Percentiles rank a stretch among this genome's conserved stretches.
Evolutionary conservation across 192 early-diverging fungal genomes (phyloP).

Genomic region (Fimicolochytrium jonesii): DNA sequence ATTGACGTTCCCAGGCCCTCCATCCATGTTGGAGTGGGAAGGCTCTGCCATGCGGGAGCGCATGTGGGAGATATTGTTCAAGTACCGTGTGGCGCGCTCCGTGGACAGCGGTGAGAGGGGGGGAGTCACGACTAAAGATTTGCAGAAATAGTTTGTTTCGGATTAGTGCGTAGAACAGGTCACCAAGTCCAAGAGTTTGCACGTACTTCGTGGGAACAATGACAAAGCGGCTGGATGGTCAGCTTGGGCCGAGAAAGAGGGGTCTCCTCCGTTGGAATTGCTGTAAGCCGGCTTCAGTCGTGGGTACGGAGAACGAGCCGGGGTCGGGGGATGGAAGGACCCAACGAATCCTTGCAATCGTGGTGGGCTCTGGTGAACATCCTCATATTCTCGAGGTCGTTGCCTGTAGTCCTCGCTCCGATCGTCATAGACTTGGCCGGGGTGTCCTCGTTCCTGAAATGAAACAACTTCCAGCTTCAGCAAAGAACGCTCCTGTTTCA

Average conservation of each 20-base stretch:
- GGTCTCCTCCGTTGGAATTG: background rate
- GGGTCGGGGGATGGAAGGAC: background rate
- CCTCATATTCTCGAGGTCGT: background rate
- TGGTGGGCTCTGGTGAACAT: slow-evolving; percentile 9
- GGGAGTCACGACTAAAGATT: background rate
- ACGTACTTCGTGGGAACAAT: no score
- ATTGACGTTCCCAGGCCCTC: no score
- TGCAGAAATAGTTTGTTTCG: no score
- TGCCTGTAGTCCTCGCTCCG: background rate
- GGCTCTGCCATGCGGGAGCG: no score
- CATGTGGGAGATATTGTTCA: no score
- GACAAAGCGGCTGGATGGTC: background rate
- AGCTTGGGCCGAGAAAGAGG: background rate
- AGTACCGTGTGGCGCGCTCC: no score
- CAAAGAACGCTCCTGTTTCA: background rate
- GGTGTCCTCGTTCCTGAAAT: background rate
- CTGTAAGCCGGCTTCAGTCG: background rate
- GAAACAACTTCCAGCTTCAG: background rate
- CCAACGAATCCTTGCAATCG: background rate
- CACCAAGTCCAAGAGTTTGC: no score
- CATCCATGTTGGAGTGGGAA: no score
- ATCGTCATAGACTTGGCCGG: background rate
- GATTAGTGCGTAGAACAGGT: no score
- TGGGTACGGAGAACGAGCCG: slow-evolving; percentile 7
- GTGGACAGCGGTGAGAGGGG: background rate